Evolutionary conservation across 2,329 filamentous ascomycete species (phyloP).

Genomic region (Stenocarpella maydis): DNA sequence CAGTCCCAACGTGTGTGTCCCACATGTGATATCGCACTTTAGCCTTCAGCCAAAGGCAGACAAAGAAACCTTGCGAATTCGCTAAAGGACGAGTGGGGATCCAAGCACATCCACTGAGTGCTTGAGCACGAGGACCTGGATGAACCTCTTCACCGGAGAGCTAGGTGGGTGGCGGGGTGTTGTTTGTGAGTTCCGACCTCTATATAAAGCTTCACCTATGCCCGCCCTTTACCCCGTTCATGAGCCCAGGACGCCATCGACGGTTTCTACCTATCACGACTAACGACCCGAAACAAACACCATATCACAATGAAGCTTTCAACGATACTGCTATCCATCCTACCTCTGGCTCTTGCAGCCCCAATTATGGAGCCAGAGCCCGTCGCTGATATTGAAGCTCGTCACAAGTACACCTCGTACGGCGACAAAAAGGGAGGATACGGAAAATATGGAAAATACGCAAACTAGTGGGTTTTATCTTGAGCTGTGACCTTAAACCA

Average conservation of each 20-base stretch:
- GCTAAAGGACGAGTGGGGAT: neutral
- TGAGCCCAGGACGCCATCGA: neutral
- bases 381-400: neutral
- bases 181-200: neutral
- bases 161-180: too few species aligned
- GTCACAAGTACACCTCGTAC: neutral
- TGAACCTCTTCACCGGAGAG: neutral
- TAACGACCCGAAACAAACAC: neutral
- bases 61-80: neutral
- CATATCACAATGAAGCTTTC: conserved; percentile 22
- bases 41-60: neutral
- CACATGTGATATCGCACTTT: neutral
- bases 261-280: neutral
- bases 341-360: conserved; percentile 13
- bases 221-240: neutral
- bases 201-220: neutral
- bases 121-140: neutral
- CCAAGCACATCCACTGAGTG: neutral
- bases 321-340: neutral
- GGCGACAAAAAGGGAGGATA: conserved; percentile 19
- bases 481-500: too few species aligned
- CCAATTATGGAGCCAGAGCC: conserved; percentile 7
- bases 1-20: too few species aligned
- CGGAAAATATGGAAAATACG: neutral
- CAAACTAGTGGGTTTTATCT: too few species aligned